A percentile compares a stretch with the other conserved stretches of the same genome.
Conservation (phyloP, 768 basidiomycete genomes). For the Lactarius psammicola region DNA sequence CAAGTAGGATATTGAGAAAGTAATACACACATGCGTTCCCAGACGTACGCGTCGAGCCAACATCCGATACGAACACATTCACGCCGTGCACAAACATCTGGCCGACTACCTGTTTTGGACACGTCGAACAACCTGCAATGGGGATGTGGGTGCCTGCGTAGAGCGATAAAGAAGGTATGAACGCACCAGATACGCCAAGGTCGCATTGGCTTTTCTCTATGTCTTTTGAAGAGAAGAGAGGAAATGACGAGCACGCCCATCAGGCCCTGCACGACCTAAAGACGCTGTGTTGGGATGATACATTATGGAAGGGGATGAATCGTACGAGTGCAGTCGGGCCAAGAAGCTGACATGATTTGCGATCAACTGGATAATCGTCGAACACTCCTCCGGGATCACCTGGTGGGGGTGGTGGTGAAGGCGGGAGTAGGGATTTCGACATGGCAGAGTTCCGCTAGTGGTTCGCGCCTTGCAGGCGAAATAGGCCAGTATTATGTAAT, state of each 20-base stretch:
- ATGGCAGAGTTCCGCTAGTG: neutral
- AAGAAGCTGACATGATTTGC: constrained; percentile 44
- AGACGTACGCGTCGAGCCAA: constrained; percentile 65
- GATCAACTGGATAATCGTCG: constrained; percentile 43
- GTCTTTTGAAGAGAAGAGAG: constrained; percentile 84
- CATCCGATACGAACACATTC: constrained; percentile 76
- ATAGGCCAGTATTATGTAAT: neutral
- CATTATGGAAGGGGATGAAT: neutral
- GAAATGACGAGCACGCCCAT: constrained; percentile 92
- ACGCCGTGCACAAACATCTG: constrained; percentile 77
- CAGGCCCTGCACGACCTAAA: constrained; percentile 73
- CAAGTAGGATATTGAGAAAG: constrained; percentile 89
- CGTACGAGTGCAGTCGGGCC: constrained; percentile 49
- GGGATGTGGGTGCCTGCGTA: neutral
- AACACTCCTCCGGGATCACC: constrained; percentile 27
- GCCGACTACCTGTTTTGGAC: constrained; percentile 85
- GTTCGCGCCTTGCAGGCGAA: neutral
- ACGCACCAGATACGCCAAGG: constrained; percentile 91
- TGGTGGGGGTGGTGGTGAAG: constrained; percentile 1
- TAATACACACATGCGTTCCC: constrained; percentile 90
- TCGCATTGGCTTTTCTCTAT: constrained; percentile 79
- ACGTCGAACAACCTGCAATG: constrained; percentile 86
- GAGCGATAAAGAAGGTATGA: neutral
- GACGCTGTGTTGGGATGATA: constrained; percentile 15
- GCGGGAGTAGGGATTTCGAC: constrained; percentile 6